Base-by-base conservation (phyloP, 495 filamentous ascomycete genomes). In the Trichoderma reesei region DNA sequence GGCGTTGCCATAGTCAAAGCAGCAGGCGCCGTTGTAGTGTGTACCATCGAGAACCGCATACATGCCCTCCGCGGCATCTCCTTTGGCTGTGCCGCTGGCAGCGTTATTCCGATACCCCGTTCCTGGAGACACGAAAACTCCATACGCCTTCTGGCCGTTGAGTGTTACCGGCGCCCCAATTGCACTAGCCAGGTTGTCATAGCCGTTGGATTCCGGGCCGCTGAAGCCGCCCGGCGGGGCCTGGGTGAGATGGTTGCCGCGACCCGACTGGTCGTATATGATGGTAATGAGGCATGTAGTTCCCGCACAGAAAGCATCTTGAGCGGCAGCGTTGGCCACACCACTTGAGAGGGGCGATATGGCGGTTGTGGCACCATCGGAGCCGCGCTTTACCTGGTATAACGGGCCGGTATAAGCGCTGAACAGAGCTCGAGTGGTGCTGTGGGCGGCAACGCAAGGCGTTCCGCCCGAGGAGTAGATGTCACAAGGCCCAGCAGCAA, bases 1-100 rank as follows among this genome's bases (percentile, higher is more conserved):
- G 48, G 83, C 83, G 59, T 86, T 86, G 62, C 83, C 83, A 61
- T 86, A 86, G 71, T 86, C 83, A 66, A 83, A 86, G 74, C 83
- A 86, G 76, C 83, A 86, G 36, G 39, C 76, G 41, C 64, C 74
- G 62, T 85, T 85, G 72, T 82, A 85, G 66, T 85, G 81, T 7
- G 82, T 84, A 2, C 82, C 83, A 59, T 86, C 83, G 26, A 86
- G 72, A 41, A 86, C 80, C 0, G 80, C 81, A 68, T 86, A 86
- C 73, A 86, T 81, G 60, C 82, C 83, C 73, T 86, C 78, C 0
- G 83, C 36, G 37, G 59, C 77, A 46, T 86, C 79, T 10, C 78
- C 80, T n/a, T 67, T 82, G 34, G 83, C 83, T 14, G 71, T 79
- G 63, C 80, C 82, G 34, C 59, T 77, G 63, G 72, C 74, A 5